These are phyloP conservation scores for Calendula officinalis DNA, from an alignment of 129 eudicot species.

Conservation along the genomic window DNA sequence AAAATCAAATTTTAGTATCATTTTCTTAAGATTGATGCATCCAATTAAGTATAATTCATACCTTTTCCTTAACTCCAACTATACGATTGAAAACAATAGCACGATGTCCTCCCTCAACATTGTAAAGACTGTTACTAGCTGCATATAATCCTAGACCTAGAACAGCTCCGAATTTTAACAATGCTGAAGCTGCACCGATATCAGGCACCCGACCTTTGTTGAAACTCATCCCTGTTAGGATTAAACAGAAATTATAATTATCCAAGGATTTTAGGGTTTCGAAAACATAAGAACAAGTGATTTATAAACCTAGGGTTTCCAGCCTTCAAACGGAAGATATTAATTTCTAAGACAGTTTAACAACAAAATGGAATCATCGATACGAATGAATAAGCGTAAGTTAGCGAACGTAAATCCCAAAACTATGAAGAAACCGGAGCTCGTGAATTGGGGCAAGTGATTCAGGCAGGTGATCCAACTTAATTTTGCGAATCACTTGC, in stretches of 20 bases:
- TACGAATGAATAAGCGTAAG: no score
- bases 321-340: no score
- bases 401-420: no score
- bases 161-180: conserved; percentile 52
- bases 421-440: no score
- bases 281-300: not conserved
- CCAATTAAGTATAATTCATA: not conserved
- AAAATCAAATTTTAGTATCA: not conserved
- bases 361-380: no score
- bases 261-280: not conserved
- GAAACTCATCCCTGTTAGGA: conserved; percentile 33
- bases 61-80: conserved; percentile 69
- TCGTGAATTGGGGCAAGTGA: no score
- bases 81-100: conserved; percentile 68
- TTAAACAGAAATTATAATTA: not conserved
- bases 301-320: not conserved
- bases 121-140: conserved; percentile 51
- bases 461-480: no score
- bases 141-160: conserved; percentile 52
- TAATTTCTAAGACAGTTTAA: no score
- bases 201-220: conserved; percentile 54
- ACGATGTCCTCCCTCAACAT: conserved; percentile 73
- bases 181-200: conserved; percentile 53
- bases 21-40: no score
- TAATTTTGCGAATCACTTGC: no score